phyloP scores from a whole-genome alignment of 208 protist species.

The Phytomonas sp. region DNA sequence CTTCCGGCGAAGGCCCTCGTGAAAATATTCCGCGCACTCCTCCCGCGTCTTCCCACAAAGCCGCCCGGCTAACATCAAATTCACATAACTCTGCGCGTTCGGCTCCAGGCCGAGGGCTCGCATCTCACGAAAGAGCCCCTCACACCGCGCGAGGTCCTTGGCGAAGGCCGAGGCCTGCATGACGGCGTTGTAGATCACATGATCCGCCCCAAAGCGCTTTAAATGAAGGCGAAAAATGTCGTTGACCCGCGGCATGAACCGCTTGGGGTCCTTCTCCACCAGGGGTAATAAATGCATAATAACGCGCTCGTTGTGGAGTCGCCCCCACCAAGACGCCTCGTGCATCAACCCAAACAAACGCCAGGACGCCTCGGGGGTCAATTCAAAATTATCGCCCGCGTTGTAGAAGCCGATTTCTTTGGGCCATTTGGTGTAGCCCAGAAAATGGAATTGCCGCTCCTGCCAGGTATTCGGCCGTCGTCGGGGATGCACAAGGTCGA shows the following conservation, averaged over 20 bases:
- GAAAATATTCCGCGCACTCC: slow-evolving; percentile 64
- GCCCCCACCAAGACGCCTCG: slow-evolving; percentile 70
- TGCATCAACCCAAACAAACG: slow-evolving; percentile 53
- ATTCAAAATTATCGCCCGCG: slow-evolving; percentile 85
- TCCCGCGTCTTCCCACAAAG: slow-evolving; percentile 46
- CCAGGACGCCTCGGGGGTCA: slow-evolving; percentile 76
- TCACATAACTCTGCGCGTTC: slow-evolving; percentile 85
- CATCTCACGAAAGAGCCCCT: slow-evolving; percentile 71
- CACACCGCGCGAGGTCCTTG: slow-evolving; percentile 55
- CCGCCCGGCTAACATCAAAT: slow-evolving; percentile 85
- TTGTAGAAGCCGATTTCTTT: slow-evolving; percentile 90
- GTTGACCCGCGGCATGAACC: slow-evolving; percentile 59
- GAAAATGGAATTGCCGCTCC: slow-evolving; percentile 65
- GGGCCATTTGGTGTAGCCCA: slow-evolving; percentile 86
- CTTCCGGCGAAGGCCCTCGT: slow-evolving; percentile 45
- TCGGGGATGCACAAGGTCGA: slow-evolving; percentile 75
- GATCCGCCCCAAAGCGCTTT: slow-evolving; percentile 81
- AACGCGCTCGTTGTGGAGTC: slow-evolving; percentile 75
- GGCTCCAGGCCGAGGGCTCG: slow-evolving; percentile 54
- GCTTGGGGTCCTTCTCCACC: slow-evolving; percentile 59
- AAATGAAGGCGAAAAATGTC: slow-evolving; percentile 80
- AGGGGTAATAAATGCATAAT: slow-evolving; percentile 73
- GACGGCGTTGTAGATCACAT: slow-evolving; percentile 89
- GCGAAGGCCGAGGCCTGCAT: slow-evolving; percentile 87
- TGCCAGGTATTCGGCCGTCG: slow-evolving; percentile 84